Base-by-base conservation (phyloP, 441 rosid species). In the Croton laevigatus region DNA sequence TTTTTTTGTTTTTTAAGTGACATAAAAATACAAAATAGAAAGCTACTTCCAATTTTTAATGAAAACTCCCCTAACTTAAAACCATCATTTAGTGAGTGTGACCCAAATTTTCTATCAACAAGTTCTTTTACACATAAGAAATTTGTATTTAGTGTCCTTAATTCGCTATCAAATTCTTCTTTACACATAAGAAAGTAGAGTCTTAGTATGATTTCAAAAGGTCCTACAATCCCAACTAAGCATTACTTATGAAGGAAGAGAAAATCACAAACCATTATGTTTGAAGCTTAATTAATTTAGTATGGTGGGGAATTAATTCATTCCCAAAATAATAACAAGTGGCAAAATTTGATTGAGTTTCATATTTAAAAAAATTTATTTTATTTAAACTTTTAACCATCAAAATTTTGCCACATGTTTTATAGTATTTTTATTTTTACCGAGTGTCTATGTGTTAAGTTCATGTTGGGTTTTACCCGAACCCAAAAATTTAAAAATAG, bases 161-260 rank as follows among this genome's bases (percentile, higher is more conserved):
- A 14, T 64, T 66, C 61, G 51, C 20, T 54, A 65, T 51, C 52
- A 40, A 55, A n/a, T 37, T 46, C 4, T 40, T 11, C 69, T 69
- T 72, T 72, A 65, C 78, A 71, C 74, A 40, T 48, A 71, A 59
- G 71, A 60, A 57, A 59, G 38, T n/a, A 69, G 22, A 7, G 12
- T 54, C 42, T 2, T 53, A 52, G 40, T 19, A 16, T 22, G 44
- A 9, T n/a, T 20, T 6, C 0, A 32, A 59, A n/a, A 48, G 72
- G 70, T 34, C 76, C 78, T 36, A 62, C 74, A 49, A 22, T 4
- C 17, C 38, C 49, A 68, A 53, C 19, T 11, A 16, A 65, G 49
- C 44, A 16, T 32, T 23, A 0, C 40, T 40, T 53, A 44, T 27
- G 8, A 32, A 10, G 5, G 16, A 14, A 71, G 2, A 44, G 13